These are phyloP conservation scores for Boletus holoroseus DNA, from an alignment of 1,284 basidiomycete species.

Conservation along the genomic window DNA sequence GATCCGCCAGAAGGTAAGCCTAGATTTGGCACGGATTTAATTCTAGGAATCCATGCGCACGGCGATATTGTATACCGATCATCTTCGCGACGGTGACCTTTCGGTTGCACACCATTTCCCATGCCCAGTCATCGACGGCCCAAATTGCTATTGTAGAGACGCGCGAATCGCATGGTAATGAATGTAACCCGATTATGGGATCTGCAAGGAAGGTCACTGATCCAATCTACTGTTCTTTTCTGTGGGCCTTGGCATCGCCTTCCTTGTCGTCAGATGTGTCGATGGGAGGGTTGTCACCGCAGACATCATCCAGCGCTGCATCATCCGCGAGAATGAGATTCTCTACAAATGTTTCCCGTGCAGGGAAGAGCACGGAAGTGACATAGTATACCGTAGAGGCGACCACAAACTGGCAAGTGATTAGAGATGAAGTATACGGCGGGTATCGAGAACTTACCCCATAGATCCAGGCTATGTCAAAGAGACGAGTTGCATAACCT, in stretches of 20 bases:
- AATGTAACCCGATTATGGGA: constrained; percentile 5
- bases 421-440: constrained; percentile 28
- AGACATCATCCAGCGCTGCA: neutral
- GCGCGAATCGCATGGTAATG: constrained; percentile 1
- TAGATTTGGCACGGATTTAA: constrained; percentile 3
- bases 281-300: neutral
- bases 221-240: constrained; percentile 7
- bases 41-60: neutral
- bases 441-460: constrained; percentile 44
- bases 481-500: constrained; percentile 49
- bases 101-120: neutral
- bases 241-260: constrained; percentile 1
- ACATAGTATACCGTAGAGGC: constrained; percentile 44
- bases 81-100: constrained; percentile 15
- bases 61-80: constrained; percentile 8
- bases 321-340: constrained; percentile 35
- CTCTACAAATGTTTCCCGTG: constrained; percentile 53
- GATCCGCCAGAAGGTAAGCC: constrained; percentile 12
- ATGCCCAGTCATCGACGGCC: neutral
- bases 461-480: constrained; percentile 66
- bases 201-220: constrained; percentile 11
- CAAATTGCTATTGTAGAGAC: neutral
- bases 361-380: constrained; percentile 53
- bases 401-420: constrained; percentile 35
- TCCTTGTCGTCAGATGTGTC: constrained; percentile 1